Conservation (phyloP, 1,139 yeast species). For the Yamadazyma atlantica region DNA sequence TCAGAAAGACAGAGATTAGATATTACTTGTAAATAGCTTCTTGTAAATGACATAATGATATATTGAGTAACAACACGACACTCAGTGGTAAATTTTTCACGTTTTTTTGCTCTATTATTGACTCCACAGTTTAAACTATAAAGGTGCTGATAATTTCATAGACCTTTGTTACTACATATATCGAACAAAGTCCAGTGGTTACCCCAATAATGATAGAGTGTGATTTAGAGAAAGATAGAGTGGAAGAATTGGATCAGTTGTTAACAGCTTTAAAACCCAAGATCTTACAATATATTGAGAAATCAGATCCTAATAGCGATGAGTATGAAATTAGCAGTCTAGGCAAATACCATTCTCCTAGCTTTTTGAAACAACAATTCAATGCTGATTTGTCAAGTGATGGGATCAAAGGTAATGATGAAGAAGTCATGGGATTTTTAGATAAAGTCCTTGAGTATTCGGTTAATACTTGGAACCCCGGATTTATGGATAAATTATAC, state of each 20-base stretch:
- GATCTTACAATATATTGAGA: conserved; percentile 34
- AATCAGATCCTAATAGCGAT: conserved; percentile 31
- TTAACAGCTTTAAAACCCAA: conserved; percentile 36
- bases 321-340: conserved; percentile 29
- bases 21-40: conserved; percentile 1
- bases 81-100: not conserved
- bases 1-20: conserved; percentile 26
- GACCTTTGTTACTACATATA: too few relatives aligned
- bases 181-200: too few relatives aligned
- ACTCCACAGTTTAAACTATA: not conserved
- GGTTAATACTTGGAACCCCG: conserved; percentile 85
- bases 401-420: conserved; percentile 21
- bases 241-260: conserved; percentile 36
- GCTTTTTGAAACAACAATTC: conserved; percentile 28
- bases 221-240: conserved; percentile 36
- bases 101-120: not conserved
- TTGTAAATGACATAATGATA: not conserved
- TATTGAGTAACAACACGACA: not conserved
- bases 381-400: conserved; percentile 13
- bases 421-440: conserved; percentile 44
- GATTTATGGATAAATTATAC: conserved; percentile 80
- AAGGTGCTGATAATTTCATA: too few relatives aligned
- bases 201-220: not conserved
- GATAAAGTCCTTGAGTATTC: conserved; percentile 65
- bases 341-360: conserved; percentile 42